Base-by-base conservation (phyloP, 192 early-diverging fungal species). In the Physocladia obscura region DNA sequence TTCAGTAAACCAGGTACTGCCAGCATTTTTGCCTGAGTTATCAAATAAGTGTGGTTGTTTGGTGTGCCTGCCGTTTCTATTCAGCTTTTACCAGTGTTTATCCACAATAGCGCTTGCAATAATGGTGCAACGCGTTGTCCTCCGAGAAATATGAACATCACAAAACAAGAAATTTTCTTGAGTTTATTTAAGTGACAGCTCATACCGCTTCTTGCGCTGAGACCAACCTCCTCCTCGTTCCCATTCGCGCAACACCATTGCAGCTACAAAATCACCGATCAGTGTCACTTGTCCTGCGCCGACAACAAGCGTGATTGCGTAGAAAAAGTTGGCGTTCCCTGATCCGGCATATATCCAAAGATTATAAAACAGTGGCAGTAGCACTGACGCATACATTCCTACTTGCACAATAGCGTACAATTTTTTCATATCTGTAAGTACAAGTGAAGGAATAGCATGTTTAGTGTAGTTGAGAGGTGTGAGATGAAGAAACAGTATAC, bases 291-390 rank as follows among this genome's bases (percentile, higher is more conserved):
- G 93, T 0, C 91, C 91, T 56, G 95, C 77, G 19, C 85, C 90
- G 47, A 92, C 94, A 2, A 99, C 92, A 39, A 99, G 85, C 0
- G 94, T 98, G 13, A 96, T 94, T 2, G 96, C 94, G 70, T 96
- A 99, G 71, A 93, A 97, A 72, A 98, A 99, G 74, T 99, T 99
- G 60, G 96, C 92, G 78, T 99, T 99, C 27, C 94, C 97, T 56
- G 89, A 91, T 8, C 96, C 97, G 22, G 89, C 89, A 75, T 95
- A 94, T 36, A 98, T 90, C 97, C 97, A 99, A 38, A 95, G 76
- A 63, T 95, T 85, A 89, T 92, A 93, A 70, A 98, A 95, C 29
- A 96, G 85, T 0, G 96, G 96, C 0, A 89, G 89, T 49, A 98
- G 80, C 4, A 93, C 76, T 5, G 89, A 78, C 0, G 91, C 87